phyloP scores from a whole-genome alignment of 257 asterid species.

The Plantago major region DNA sequence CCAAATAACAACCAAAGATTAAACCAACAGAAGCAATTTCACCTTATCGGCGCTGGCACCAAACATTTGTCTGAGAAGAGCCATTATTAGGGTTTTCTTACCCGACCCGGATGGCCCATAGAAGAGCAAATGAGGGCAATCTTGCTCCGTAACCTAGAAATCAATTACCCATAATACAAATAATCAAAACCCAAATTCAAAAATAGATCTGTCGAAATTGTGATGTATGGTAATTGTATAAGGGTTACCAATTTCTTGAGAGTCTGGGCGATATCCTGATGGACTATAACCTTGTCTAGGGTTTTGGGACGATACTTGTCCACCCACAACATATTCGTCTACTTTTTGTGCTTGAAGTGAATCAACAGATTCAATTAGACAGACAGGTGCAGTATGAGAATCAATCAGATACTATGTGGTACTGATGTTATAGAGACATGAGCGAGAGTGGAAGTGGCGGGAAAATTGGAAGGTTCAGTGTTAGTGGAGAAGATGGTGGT shows the following conservation, averaged over 20 bases:
- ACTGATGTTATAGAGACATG: not conserved
- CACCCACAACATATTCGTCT: constrained; percentile 81
- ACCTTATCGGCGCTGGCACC: constrained; percentile 97
- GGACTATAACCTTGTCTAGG: constrained; percentile 81
- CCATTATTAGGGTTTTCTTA: constrained; percentile 95
- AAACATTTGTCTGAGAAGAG: constrained; percentile 87
- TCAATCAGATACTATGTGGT: not conserved
- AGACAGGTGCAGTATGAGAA: no score
- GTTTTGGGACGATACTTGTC: constrained; percentile 94
- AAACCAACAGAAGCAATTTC: not conserved
- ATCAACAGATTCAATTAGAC: not conserved
- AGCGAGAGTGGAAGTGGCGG: constrained; percentile 36
- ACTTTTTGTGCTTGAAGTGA: constrained; percentile 8
- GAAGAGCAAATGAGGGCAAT: constrained; percentile 93
- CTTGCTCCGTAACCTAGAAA: constrained; percentile 83
- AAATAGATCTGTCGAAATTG: constrained; percentile 5
- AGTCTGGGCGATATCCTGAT: constrained; percentile 78
- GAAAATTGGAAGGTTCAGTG: constrained; percentile 28
- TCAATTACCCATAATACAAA: constrained; percentile 13
- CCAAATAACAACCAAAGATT: not conserved
- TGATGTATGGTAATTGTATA: not conserved
- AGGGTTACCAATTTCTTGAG: constrained; percentile 75
- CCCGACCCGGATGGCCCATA: constrained; percentile 97
- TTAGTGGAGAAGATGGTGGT: not conserved
- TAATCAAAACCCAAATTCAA: not conserved